Base-by-base conservation (phyloP, 2,329 filamentous ascomycete genomes). In the Xylaria digitata region DNA sequence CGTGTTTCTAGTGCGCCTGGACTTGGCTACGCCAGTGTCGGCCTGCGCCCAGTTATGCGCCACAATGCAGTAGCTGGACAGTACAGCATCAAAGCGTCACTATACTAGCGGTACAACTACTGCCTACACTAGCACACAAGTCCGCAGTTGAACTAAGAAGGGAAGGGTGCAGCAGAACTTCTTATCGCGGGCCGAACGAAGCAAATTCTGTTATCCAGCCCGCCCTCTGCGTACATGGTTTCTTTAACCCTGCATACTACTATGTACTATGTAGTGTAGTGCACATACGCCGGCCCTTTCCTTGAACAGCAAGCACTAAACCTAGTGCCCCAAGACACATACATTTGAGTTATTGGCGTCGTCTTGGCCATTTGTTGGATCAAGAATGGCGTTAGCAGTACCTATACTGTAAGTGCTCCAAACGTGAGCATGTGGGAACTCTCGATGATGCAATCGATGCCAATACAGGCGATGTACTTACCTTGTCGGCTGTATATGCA, bases 41-140 rank as follows among this genome's bases (percentile, higher is more conserved):
- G 15, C 53, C 57, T 65, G 66, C 66, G 53, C 53, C 53, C 21
- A 43, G 37, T 43, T 40, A 23, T 42, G 37, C 53, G 66, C 66
- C 66, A 68, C 66, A 45, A 42, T 53, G 9, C 11, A 49, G 34
- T 40, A 61, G 55, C 65, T 61, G 55, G 56, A 57, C 56, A 40
- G 37, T 34, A 34, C 7, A 2, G 32, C 7, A 34, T 7, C 9
- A 34, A 7, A 34, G 32, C 26, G 26, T 5, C n/a, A n/a, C n/a
- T n/a, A n/a, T n/a, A n/a, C n/a, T n/a, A n/a, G n/a, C n/a, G n/a
- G n/a, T n/a, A n/a, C n/a, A n/a, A n/a, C n/a, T n/a, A n/a, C n/a
- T n/a, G n/a, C n/a, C n/a, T n/a, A n/a, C n/a, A n/a, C n/a, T n/a
- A n/a, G n/a, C n/a, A n/a, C n/a, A n/a, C n/a, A n/a, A n/a, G n/a